Evolutionary conservation across 2,329 filamentous ascomycete genomes (phyloP), one percentile per base, ranked within the genome.

Genomic region (Fusarium phyllophilum): DNA sequence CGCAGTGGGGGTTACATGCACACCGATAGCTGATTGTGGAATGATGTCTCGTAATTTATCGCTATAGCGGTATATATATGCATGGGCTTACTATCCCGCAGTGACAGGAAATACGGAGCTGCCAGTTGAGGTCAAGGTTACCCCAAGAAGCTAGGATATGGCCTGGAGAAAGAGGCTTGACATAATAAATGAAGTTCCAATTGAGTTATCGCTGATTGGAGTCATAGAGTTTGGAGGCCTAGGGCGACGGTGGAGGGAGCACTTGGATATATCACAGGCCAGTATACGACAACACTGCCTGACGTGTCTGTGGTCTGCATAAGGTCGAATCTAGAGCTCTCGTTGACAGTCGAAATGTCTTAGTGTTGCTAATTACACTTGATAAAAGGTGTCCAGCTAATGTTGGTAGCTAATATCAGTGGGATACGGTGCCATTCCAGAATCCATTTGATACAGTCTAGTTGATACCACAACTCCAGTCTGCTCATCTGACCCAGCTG

Each of bases 1-100:
- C 42, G 26, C n/a, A 38, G 48, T 59, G 31, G 60, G 72, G 72
- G 62, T 75, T 75, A 77, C 34, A 39, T 77, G 65, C 76, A 78
- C 74, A 78, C 77, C 77, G 77, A 68, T 65, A 68, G 56, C 75
- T 55, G 29, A 68, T 69, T 68, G 38, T 65, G 69, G 54, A 51
- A 62, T 66, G 62, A 57, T 54, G 54, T 44, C 22, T 36, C 29
- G 20, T 26, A 33, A 34, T 36, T 31, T 62, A 64, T 52, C 31
- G 31, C 14, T 38, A 45, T 71, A 78, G 38, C 68, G 52, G 39
- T 64, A 62, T 20, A 24, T 61, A 31, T 51, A 61, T 62, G 54
- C 39, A 41, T 31, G 26, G 51, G 42, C 54, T 66, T 52, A 54
- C 34, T 54, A 65, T 55, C 51, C 68, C 73, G 65, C 59, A 58